Evolutionary conservation across 495 filamentous ascomycete genomes (phyloP), one percentile per base, ranked within the genome.

Genomic region (Penicillium canariense): DNA sequence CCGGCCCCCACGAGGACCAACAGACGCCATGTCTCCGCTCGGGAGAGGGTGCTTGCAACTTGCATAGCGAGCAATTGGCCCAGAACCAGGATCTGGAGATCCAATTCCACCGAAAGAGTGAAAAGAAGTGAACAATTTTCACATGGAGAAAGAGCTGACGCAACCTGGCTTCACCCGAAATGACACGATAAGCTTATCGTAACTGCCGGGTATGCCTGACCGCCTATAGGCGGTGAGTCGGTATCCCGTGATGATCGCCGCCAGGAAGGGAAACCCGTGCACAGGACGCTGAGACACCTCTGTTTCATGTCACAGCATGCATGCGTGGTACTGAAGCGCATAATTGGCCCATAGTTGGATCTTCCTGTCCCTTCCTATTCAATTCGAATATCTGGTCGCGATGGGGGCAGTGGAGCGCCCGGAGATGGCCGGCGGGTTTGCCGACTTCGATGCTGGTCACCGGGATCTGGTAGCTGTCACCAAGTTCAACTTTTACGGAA

Each of bases 401-500:
- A 68, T 69, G 68, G 64, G 55, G 49, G 53, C 50, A 38, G 54
- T 56, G 56, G 65, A 65, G 55, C 61, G 57, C 52, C 60, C 65
- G 45, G 62, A 67, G 45, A 72, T 69, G 62, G 60, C 65, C 32
- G 69, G 70, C 47, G 83, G 81, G 26, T 84, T 84, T 46, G 79
- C 83, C 54, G 83, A 88, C 58, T 81, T 91, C 60, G 80, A 91
- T 61, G 77, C 87, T 59, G 79, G 86, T 60, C 74, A 85, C 68
- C 73, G 81, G 58, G 74, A 83, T 67, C 71, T 79, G 45, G 70
- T 81, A 31, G 66, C 76, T 7, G 77, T 79, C 44, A 77, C 72
- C 38, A 74, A 71, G 49, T 80, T 77, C 79, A 87, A 97, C 73
- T 82, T 80, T 61, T 93, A 93, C 66, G 94, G 94, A 53, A 91